phyloP scores from a whole-genome alignment of 129 eudicot species.

The Solidago caesia region DNA sequence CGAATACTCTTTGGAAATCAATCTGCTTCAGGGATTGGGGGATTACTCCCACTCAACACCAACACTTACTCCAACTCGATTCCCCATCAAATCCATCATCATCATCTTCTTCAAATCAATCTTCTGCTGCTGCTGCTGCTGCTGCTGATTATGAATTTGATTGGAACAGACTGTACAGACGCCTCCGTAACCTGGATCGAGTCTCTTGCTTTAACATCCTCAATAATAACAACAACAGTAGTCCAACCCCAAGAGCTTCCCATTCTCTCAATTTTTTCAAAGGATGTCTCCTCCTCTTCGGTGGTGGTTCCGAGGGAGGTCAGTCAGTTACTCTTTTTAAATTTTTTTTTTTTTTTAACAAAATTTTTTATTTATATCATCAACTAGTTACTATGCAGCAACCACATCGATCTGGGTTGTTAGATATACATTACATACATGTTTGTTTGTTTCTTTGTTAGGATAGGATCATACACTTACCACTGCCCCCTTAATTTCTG shows the following conservation, averaged over 20 bases:
- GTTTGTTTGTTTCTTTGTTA: no score
- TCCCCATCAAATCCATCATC: constrained; percentile 44
- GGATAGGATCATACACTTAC: no score
- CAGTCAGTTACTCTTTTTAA: not conserved
- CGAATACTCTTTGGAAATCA: constrained; percentile 68
- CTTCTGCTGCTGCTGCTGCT: not conserved
- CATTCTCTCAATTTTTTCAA: constrained; percentile 77
- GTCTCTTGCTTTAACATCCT: constrained; percentile 50
- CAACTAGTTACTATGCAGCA: no score
- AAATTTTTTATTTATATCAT: no score
- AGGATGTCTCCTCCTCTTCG: constrained; percentile 76
- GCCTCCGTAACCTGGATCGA: constrained; percentile 55
- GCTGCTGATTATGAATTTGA: not conserved
- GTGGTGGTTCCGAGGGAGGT: constrained; percentile 99
- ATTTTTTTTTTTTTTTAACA: not conserved
- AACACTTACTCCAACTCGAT: not conserved
- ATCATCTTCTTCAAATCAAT: constrained; percentile 1
- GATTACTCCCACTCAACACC: no score
- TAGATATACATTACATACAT: no score
- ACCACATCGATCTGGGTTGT: no score
- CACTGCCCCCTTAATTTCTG: no score
- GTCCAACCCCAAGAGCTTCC: constrained; percentile 82
- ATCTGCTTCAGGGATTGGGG: constrained; percentile 84
- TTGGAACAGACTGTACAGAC: constrained; percentile 63
- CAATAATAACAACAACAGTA: not conserved